Base-by-base conservation (phyloP, 164 flowering plant genomes). In the Echeveria elegans region DNA sequence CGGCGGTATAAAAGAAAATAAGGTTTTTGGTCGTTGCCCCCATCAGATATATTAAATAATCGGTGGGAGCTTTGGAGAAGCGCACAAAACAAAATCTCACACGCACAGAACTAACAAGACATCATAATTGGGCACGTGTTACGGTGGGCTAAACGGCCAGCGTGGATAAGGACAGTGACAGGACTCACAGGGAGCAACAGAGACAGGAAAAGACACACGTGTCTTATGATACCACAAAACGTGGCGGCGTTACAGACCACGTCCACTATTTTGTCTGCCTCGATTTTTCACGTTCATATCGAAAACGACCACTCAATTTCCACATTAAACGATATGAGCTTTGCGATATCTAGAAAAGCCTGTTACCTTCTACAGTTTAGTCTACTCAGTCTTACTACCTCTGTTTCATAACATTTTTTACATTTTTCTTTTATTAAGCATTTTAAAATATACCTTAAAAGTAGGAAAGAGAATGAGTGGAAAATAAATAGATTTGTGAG, bases 201-300 rank as follows among this genome's bases (percentile, higher is more conserved):
- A 23, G 37, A 7, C 37, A 34, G 3, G n/a, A n/a, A n/a, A 34
- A 7, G 14, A 52, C 29, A 52, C 58, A 41, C 47, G 58, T 52
- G 58, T 52, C 58, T 9, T 52, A 52, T 52, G 58, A 52, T 21
- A 52, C 11, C 58, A 52, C 58, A 21, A 21, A 52, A 52, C 58
- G 28, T 52, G 58, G 58, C 58, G 15, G 28, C 6, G 58, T 6
- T 52, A 5, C 11, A 52, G 58, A 0, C 28, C 28, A 23, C 26
- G 58, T 52, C 53, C 19, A 48, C 41, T 38, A 8, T 38, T 38
- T 48, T 48, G 53, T 48, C 58, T 52, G 28, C 58, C 58, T 52
- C 58, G 58, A 21, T 52, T 52, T 52, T 52, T 52, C 58, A 52
- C 58, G 58, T 52, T 52, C 26, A n/a, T 21, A 21, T 21, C 58